Evolutionary conservation across 352 stramenopile species (phyloP), one percentile per base, ranked within the genome.

Genomic region (Blastocystis sp.): DNA sequence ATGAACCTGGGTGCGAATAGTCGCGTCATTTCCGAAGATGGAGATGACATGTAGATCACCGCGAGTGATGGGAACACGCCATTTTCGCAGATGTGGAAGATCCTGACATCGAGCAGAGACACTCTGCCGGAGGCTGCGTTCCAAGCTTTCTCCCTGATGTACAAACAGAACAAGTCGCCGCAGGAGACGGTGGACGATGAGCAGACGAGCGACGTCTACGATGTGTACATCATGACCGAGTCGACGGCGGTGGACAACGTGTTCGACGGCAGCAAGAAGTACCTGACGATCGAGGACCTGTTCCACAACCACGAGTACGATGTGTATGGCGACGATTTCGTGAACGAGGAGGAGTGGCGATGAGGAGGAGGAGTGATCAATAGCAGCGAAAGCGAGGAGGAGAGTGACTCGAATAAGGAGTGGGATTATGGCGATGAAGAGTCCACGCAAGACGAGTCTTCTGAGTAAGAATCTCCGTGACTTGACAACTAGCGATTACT

Each of bases 211-310:
- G 50, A 59, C 20, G 50, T 59, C 11, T 59, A 59, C 50, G 50
- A 59, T n/a, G 50, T 59, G 50, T 59, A 59, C 50, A 59, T 59
- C 11, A 59, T 59, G 50, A 59, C 50, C 11, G 50, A 3, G 13
- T 59, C 50, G 50, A n/a, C 20, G 50, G 11, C 50, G 50, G 50
- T 59, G 50, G 20, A n/a, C 11, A 59, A 59, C 50, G 50, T 59
- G 50, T 59, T n/a, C 50, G 50, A 59, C 50, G 50, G 50, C 11
- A n/a, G 20, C 11, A 59, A 59, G 50, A 63, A 20, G 24, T 47
- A 55, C 65, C 53, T 55, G 65, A 47, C 41, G 24, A 76, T 76
- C 50, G 65, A 76, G 11, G 65, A 76, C 41, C 30, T 76, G 65
- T 20, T 76, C n/a, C 16, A 13, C 18, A 26, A 43, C 24, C 6